Conservation (phyloP, 2,329 filamentous ascomycete genomes). For the Xenoacremonium recifei region DNA sequence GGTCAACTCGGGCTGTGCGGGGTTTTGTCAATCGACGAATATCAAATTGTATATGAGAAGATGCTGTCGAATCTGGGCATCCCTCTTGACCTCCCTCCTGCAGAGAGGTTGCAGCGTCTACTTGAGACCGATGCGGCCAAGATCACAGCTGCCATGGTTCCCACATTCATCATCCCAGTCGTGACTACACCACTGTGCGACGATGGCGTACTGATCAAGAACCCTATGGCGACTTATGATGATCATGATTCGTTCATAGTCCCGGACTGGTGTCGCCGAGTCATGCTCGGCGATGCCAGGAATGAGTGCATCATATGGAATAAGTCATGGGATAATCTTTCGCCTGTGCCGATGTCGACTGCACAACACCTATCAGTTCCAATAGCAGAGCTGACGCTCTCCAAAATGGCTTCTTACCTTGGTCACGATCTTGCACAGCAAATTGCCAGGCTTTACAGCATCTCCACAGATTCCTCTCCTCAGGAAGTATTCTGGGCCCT, state of each 20-base stretch:
- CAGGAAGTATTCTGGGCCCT: constrained; percentile 9
- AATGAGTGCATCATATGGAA: constrained; percentile 24
- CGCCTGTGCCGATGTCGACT: background rate
- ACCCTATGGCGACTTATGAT: constrained; percentile 1
- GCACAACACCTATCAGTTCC: constrained; percentile 2
- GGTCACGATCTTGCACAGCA: background rate
- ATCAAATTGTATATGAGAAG: constrained; percentile 5
- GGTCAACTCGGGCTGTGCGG: constrained; percentile 8
- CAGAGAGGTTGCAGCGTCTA: background rate
- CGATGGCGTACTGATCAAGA: constrained; percentile 3
- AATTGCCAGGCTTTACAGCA: constrained; percentile 6
- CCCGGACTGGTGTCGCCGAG: constrained; percentile 8
- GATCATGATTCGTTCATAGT: constrained; percentile 3
- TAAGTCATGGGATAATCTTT: constrained; percentile 6
- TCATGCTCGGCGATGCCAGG: constrained; percentile 17
- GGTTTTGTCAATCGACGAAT: constrained; percentile 5
- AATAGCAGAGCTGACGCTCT: constrained; percentile 2
- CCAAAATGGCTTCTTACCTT: constrained; percentile 5
- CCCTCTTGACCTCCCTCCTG: background rate
- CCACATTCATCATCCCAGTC: constrained; percentile 5
- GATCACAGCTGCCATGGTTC: constrained; percentile 9
- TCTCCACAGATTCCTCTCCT: constrained; percentile 1
- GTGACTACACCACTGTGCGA: constrained; percentile 7
- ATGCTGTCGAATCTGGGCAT: background rate
- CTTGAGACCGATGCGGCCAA: background rate